Conservation (phyloP, 225 moss, liverwort and hornwort species). For the Asterella californica region DNA sequence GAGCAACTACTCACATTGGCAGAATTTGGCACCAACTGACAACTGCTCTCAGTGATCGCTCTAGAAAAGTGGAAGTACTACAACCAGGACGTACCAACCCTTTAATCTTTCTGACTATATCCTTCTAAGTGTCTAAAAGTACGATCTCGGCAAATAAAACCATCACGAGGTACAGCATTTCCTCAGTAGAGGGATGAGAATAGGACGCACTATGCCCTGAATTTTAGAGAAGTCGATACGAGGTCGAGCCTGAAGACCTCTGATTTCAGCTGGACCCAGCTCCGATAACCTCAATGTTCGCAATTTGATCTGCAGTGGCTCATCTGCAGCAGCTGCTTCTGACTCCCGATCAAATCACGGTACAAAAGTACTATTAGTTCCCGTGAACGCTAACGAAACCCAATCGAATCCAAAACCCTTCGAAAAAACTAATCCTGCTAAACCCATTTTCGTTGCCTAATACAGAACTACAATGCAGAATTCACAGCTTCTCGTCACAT, state of each 20-base stretch:
- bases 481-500: not conserved
- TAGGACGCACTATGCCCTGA: constrained; percentile 52
- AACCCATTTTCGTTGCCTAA: not conserved
- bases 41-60: too few relatives aligned
- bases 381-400: not conserved
- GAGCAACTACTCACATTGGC: too few relatives aligned
- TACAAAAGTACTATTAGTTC: not conserved
- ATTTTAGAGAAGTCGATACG: constrained; percentile 90
- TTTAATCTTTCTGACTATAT: too few relatives aligned
- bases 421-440: not conserved
- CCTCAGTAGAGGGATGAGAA: too few relatives aligned
- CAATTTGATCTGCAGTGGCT: constrained; percentile 44
- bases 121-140: too few relatives aligned
- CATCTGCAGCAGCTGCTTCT: constrained; percentile 40
- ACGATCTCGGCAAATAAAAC: not conserved
- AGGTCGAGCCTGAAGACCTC: constrained; percentile 86
- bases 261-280: constrained; percentile 61
- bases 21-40: too few relatives aligned
- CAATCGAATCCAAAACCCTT: not conserved
- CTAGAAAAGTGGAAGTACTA: too few relatives aligned
- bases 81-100: too few relatives aligned
- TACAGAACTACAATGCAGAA: not conserved
- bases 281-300: constrained; percentile 61
- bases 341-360: not conserved
- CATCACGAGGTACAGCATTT: not conserved